Conservation (phyloP, 2,329 filamentous ascomycete species). For the Alternaria viburni region DNA sequence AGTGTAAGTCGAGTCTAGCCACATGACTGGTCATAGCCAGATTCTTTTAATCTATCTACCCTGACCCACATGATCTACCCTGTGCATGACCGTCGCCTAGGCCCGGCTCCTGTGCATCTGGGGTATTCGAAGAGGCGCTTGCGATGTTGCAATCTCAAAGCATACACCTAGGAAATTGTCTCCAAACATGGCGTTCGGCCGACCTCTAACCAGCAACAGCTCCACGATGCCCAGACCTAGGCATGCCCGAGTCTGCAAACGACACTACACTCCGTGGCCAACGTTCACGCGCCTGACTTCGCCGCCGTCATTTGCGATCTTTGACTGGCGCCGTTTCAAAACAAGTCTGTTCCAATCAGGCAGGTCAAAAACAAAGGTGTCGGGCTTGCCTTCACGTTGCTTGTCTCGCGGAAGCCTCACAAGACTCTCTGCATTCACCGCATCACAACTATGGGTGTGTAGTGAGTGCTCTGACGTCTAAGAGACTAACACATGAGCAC, state of each 20-base stretch:
- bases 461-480: slow-evolving; percentile 20
- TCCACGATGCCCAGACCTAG: not conserved
- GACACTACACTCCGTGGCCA: not conserved
- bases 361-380: slow-evolving; percentile 14
- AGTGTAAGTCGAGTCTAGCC: slow-evolving; percentile 15
- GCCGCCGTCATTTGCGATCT: slow-evolving; percentile 1
- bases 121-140: slow-evolving; percentile 11
- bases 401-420: slow-evolving; percentile 31
- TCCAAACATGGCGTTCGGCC: slow-evolving; percentile 18
- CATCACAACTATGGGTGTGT: not conserved
- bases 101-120: slow-evolving; percentile 13
- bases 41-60: slow-evolving; percentile 28
- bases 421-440: slow-evolving; percentile 18
- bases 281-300: slow-evolving; percentile 2
- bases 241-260: slow-evolving; percentile 7
- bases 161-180: slow-evolving; percentile 21
- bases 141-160: slow-evolving; percentile 26
- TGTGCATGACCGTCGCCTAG: slow-evolving; percentile 18
- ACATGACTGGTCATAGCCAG: slow-evolving; percentile 29
- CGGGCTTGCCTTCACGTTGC: slow-evolving; percentile 1
- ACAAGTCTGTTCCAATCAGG: slow-evolving; percentile 12
- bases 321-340: slow-evolving; percentile 1
- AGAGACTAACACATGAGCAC: slow-evolving; percentile 25
- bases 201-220: slow-evolving; percentile 19
- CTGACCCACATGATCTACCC: slow-evolving; percentile 29